Conservation (phyloP, 305 asterid species). For the Withania somnifera region DNA sequence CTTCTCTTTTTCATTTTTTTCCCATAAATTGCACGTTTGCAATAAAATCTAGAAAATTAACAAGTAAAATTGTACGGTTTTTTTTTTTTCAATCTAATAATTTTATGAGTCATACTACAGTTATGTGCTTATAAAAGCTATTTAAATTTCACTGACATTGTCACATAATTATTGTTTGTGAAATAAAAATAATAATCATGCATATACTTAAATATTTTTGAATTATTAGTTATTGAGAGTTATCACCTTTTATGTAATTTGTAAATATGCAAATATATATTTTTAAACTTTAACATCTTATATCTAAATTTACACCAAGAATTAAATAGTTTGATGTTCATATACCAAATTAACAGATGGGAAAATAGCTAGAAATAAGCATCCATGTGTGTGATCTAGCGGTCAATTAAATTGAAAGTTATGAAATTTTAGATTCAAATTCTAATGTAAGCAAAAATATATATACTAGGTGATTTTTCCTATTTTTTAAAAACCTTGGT, state of each 20-base stretch:
- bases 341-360: background rate
- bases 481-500: background rate
- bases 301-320: background rate
- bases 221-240: background rate
- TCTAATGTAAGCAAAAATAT: background rate
- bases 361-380: background rate
- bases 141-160: background rate
- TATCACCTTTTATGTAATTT: background rate
- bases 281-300: background rate
- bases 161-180: background rate
- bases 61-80: no score
- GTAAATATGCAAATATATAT: background rate
- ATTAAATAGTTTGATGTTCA: background rate
- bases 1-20: no score
- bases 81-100: no score
- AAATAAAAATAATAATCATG: no score
- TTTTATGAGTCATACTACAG: no score
- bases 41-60: no score
- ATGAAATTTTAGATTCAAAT: background rate
- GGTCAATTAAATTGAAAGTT: background rate
- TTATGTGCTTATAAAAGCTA: no score
- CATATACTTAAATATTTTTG: no score
- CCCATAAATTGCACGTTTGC: no score
- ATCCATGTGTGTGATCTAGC: background rate
- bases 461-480: background rate